Conservation (phyloP, 768 basidiomycete genomes). For the Lactarius deliciosus region DNA sequence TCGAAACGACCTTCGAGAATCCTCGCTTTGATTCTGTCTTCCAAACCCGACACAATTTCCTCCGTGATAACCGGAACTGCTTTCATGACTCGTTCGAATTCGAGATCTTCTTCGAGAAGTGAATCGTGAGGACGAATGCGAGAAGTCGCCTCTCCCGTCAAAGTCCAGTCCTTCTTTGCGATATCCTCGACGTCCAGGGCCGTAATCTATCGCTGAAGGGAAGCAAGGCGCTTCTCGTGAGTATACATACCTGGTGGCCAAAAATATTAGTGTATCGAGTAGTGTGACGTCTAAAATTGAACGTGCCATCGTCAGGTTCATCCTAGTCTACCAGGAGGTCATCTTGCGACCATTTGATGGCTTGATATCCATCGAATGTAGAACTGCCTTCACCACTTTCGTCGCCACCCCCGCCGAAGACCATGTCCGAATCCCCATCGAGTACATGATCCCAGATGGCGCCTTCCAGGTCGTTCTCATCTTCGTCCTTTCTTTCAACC, state of each 20-base stretch:
- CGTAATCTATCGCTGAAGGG: constrained; percentile 74
- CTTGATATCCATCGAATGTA: constrained; percentile 39
- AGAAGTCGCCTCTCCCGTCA: constrained; percentile 87
- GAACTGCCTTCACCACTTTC: constrained; percentile 35
- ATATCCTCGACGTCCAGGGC: constrained; percentile 85
- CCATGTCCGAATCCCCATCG: constrained; percentile 33
- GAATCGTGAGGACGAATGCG: constrained; percentile 86
- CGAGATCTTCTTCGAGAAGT: constrained; percentile 89
- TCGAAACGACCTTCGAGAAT: constrained; percentile 86
- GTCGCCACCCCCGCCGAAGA: constrained; percentile 16
- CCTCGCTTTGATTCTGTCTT: constrained; percentile 87
- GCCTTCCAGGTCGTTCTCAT: constrained; percentile 5
- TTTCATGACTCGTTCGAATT: constrained; percentile 89
- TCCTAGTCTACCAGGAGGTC: constrained; percentile 80
- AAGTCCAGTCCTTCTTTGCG: constrained; percentile 86
- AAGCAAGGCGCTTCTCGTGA: constrained; percentile 75
- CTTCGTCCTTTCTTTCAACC: constrained; percentile 29
- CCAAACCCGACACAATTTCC: constrained; percentile 74
- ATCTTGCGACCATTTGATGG: constrained; percentile 69
- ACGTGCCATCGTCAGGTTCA: constrained; percentile 38
- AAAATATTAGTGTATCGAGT: constrained; percentile 3
- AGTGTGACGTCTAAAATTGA: background rate
- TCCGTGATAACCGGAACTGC: constrained; percentile 90
- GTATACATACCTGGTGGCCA: constrained; percentile 59
- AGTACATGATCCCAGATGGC: constrained; percentile 9